Evolutionary conservation across 2,329 filamentous ascomycete genomes (phyloP).

Genomic region (Trichophyton simii): DNA sequence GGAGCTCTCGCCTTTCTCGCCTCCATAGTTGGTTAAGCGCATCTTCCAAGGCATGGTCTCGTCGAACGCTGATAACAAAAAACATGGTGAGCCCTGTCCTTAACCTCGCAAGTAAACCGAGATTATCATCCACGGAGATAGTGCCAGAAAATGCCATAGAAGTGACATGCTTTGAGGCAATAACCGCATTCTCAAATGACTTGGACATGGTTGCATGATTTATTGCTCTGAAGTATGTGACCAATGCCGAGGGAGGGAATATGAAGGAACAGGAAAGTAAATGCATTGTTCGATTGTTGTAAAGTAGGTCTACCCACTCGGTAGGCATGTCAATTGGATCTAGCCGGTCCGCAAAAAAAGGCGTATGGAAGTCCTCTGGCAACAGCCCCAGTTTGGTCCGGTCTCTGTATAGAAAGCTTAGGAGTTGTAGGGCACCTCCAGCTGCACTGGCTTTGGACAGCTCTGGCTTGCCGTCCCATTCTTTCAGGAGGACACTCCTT

Average conservation of each 20-base stretch:
- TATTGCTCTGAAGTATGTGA: conserved; percentile 75
- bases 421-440: conserved; percentile 62
- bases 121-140: conserved; percentile 43
- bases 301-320: conserved; percentile 52
- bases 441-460: conserved; percentile 59
- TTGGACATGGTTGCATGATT: conserved; percentile 80
- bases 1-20: conserved; percentile 65
- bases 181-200: conserved; percentile 55
- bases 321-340: conserved; percentile 63
- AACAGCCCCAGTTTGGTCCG: conserved; percentile 53
- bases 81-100: conserved; percentile 57
- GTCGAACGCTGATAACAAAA: conserved; percentile 55
- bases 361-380: conserved; percentile 59
- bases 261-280: conserved; percentile 70
- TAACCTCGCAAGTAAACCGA: conserved; percentile 50
- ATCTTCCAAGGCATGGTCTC: conserved; percentile 56
- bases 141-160: conserved; percentile 32
- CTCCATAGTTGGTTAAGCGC: conserved; percentile 83
- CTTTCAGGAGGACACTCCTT: conserved; percentile 57
- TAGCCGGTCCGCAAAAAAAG: conserved; percentile 63
- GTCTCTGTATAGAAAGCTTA: conserved; percentile 62
- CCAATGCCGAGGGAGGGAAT: conserved; percentile 58
- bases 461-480: conserved; percentile 66
- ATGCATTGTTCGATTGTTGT: conserved; percentile 54
- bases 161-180: conserved; percentile 33